Evolutionary conservation across 805 yeast genomes (phyloP), one percentile per base, ranked within the genome.

Genomic region (Cyberlindnera sargentensis): DNA sequence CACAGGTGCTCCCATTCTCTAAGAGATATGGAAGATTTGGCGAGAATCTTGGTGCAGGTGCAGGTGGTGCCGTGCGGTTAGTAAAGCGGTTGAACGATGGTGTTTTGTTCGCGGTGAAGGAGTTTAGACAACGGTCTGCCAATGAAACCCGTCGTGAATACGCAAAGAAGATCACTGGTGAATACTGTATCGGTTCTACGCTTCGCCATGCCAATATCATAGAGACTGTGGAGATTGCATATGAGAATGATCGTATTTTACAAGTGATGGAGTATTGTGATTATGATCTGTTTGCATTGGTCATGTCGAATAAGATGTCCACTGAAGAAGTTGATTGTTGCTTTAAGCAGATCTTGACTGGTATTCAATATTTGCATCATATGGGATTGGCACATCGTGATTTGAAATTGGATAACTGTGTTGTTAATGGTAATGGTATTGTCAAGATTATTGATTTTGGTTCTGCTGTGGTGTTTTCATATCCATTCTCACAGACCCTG

Each of bases 191-290:
- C 55, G 96, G 97, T 1, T 82, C 91, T 2, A 84, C 96, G 1
- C 71, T 90, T 49, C 83, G 84, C 58, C 95, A 90, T 63, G 87
- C 95, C 23, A 89, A 90, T 60, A 84, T 90, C 50, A 84, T 90
- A 46, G 91, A 86, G 61, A 90, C 97, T 1, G 78, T 90, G 42
- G 97, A 90, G 59, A 88, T 90, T 41, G 83, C 90, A 37, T 88
- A 87, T 63, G 97, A 90, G 56, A 80, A 83, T 52, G 93, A 86
- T 49, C 72, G 91, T 44, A 83, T 88, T 46, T 78, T 84, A 54
- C 96, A 90, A 65, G 90, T 90, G 38, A 84, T 90, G 95, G 97
- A 90, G 59, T 90, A 87, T 63, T 89, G 96, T 62, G 95, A 90
- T 52, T 89, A 76, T 60, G 97, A 90, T 61, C 70, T 90, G 51